Conservation (phyloP, 2,329 filamentous ascomycete species). For the Huntiella savannae region DNA sequence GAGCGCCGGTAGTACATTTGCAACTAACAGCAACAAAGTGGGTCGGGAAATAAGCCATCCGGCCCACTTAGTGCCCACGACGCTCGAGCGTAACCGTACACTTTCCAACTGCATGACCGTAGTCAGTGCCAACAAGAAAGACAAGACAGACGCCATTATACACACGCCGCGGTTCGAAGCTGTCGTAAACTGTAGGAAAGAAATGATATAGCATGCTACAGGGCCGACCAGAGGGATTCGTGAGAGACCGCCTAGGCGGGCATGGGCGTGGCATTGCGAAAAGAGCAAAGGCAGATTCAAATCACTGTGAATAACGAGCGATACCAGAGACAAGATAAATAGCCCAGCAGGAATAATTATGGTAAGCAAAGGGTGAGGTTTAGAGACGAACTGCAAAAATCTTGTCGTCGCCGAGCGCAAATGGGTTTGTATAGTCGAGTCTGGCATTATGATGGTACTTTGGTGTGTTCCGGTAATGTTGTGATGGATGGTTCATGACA, state of each 20-base stretch:
- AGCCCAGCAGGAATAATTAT: constrained; percentile 29
- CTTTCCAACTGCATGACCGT: constrained; percentile 32
- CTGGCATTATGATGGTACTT: too few relatives aligned
- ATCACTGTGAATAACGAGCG: constrained; percentile 28
- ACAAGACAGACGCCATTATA: constrained; percentile 24
- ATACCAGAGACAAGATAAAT: constrained; percentile 22
- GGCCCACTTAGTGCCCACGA: constrained; percentile 5
- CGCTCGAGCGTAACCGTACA: constrained; percentile 18
- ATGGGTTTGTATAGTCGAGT: too few relatives aligned
- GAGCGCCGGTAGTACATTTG: constrained; percentile 29
- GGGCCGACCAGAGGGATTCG: constrained; percentile 27
- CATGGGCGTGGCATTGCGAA: constrained; percentile 32
- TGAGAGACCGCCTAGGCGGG: constrained; percentile 26
- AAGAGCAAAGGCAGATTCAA: constrained; percentile 32
- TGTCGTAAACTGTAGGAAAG: constrained; percentile 28
- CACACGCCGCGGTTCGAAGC: constrained; percentile 23
- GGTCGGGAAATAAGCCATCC: constrained; percentile 21
- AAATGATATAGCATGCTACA: constrained; percentile 29
- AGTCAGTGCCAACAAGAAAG: constrained; percentile 27
- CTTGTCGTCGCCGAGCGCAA: too few relatives aligned
- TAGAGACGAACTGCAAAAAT: background rate
- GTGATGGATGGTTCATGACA: too few relatives aligned
- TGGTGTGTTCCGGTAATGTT: too few relatives aligned
- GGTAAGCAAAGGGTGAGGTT: background rate
- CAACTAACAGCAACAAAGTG: constrained; percentile 26